Base-by-base conservation (phyloP, 2,329 filamentous ascomycete species). In the Colletotrichum orbiculare region DNA sequence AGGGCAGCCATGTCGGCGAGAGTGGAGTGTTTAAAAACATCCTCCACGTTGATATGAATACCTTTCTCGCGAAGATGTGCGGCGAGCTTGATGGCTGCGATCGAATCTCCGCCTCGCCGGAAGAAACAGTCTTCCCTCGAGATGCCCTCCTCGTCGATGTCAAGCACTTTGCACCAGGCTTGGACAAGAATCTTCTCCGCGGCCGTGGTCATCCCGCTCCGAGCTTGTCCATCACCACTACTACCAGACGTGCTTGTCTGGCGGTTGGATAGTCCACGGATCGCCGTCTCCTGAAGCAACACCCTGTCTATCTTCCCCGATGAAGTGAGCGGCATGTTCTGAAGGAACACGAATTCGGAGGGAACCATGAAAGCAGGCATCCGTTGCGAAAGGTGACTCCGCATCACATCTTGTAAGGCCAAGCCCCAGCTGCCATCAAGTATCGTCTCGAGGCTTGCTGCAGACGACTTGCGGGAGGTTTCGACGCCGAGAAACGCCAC, bases 111-210 rank as follows among this genome's bases (percentile, higher is more conserved):
- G 1, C 87, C 86, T 0, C 87, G 78, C 4, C 80, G 79, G 78
- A 89, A 87, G 74, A 89, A 89, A 73, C 67, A 70, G 45, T 73
- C 70, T 5, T 73, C 15, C 86, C 86, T 37, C 35, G 64, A 54
- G 39, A 70, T 68, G 17, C 42, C 12, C 13, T 15, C 43, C 8
- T 25, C 43, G 10, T 47, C 17, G 3, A 61, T 13, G 12, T 12
- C 17, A 6, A 61, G 48, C 3, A 48, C 12, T 13, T 8, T 15
- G 8, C 42, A 37, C 58, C 43, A 61, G 7, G 54, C 9, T 6
- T 39, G 6, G 4, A 15, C 35, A 9, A 61, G 34, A 6, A 6
- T 15, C 15, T 38, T 58, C 46, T 62, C 39, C 25, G 50, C 42
- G 11, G 58, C 56, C 1, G 46, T 52, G 4, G 42, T 4, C 6